Evolutionary conservation across 1,284 basidiomycete species (phyloP).

Genomic region (Fomitopsis palustris): DNA sequence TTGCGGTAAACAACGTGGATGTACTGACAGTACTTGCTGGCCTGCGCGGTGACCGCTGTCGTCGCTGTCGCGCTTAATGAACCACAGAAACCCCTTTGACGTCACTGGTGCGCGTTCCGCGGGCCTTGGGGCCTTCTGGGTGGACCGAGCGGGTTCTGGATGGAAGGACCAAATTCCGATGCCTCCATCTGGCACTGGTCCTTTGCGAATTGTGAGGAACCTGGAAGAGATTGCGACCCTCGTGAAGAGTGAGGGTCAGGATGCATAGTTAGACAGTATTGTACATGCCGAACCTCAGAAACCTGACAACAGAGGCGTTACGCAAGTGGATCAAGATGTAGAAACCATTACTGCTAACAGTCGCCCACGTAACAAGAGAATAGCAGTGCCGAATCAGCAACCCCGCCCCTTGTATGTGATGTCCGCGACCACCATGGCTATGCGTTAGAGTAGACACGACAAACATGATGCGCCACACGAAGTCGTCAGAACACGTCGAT

Average conservation of each 20-base stretch:
- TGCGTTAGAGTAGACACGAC: neutral
- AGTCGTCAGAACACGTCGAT: neutral
- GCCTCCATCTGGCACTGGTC: conserved; percentile 5
- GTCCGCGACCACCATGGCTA: no score
- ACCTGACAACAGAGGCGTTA: no score
- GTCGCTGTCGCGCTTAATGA: neutral
- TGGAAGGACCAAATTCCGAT: conserved; percentile 26
- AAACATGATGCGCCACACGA: neutral
- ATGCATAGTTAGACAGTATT: neutral
- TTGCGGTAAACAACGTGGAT: neutral
- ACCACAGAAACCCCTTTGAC: conserved; percentile 31
- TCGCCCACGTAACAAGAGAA: no score
- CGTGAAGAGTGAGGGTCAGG: neutral
- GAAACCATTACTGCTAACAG: no score
- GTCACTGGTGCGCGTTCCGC: conserved; percentile 28
- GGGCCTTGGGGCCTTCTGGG: conserved; percentile 30
- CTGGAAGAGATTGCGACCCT: conserved; percentile 17
- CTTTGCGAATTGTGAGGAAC: conserved; percentile 17
- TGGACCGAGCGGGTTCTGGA: conserved; percentile 26
- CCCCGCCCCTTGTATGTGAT: no score
- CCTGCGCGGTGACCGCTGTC: neutral
- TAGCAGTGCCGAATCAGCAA: no score
- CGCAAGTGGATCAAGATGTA: no score
- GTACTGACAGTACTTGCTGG: neutral
- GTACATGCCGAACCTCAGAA: no score